Percentiles rank a stretch among this genome's conserved stretches.
phyloP scores from a whole-genome alignment of 352 stramenopile species.

The Paralagenidium karlingii region DNA sequence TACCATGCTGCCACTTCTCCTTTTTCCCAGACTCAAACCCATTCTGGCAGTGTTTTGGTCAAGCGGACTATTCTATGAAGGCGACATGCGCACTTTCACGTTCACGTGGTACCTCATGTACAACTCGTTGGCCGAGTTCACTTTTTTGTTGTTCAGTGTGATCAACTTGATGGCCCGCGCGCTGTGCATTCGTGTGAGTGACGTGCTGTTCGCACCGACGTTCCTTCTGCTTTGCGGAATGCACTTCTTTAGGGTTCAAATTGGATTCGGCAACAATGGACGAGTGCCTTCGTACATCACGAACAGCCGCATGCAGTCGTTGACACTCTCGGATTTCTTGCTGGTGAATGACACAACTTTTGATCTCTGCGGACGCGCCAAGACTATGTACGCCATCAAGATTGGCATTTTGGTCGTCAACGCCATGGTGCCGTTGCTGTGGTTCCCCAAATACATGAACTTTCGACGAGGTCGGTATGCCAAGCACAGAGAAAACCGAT shows the following conservation, averaged over 20 bases:
- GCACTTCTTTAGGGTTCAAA: constrained; percentile 13
- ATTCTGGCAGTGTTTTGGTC: constrained; percentile 26
- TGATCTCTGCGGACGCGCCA: constrained; percentile 15
- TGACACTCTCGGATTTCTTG: constrained; percentile 22
- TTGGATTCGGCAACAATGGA: constrained; percentile 14
- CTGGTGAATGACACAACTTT: constrained; percentile 14
- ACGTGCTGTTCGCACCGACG: constrained; percentile 21
- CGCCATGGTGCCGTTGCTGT: constrained; percentile 16
- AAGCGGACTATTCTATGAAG: constrained; percentile 26
- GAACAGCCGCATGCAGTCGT: constrained; percentile 13
- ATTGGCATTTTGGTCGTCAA: constrained; percentile 16
- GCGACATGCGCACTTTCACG: constrained; percentile 20
- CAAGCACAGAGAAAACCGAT: neutral
- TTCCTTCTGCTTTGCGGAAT: constrained; percentile 18
- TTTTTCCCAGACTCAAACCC: constrained; percentile 24
- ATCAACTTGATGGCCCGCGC: constrained; percentile 29
- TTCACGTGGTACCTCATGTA: constrained; percentile 40
- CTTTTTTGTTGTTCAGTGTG: constrained; percentile 26
- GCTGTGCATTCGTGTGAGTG: constrained; percentile 14
- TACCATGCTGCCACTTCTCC: constrained; percentile 23
- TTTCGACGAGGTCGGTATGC: constrained; percentile 2
- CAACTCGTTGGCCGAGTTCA: constrained; percentile 17
- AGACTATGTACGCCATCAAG: constrained; percentile 28
- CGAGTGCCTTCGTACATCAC: constrained; percentile 14
- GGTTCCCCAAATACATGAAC: constrained; percentile 14